Evolutionary conservation across 1,284 basidiomycete species (phyloP), one percentile per base, ranked within the genome.

Genomic region (Cutaneotrichosporon curvatum): DNA sequence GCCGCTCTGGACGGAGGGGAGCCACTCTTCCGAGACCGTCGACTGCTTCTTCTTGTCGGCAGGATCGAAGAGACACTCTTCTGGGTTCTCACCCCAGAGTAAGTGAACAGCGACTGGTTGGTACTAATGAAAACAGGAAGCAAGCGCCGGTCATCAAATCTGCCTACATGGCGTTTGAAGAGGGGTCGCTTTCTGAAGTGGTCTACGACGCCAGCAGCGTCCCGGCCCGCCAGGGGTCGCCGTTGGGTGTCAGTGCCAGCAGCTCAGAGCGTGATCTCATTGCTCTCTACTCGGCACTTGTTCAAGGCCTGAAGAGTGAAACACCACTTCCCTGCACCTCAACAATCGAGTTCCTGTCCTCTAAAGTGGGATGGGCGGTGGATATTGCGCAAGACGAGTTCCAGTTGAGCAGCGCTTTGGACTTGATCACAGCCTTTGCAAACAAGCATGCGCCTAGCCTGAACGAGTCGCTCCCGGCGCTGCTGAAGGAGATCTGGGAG

Each of bases 391-490:
- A 76, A 16, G 81, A 76, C 45, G 70, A 74, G 20, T 61, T 78
- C 2, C 86, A 89, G 65, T 73, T 78, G 46, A 74, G 77, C 21
- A 76, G 81, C 19, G 78, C 75, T 1, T 76, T 80, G 55, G 79
- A 84, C 39, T 61, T 84, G 12, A 71, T 89, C 11, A 76, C 81
- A 0, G 79, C 82, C 1, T 72, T 85, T 21, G 68, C 89, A 18
- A 95, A 95, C 68, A 88, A 89, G 69, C 78, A 80, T 39, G 73
- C 75, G 9, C 73, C 79, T 40, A 80, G 77, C 40, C 56, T 81
- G 10, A 59, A 63, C 0, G 60, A 64, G 2, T 79, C 81, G 50
- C 61, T 84, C 42, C 8, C 32, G 15, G 38, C 25, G 4, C 51
- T 65, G 3, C 37, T 69, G 1, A 72, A 75, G 20, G 68, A 59